Evolutionary conservation across 441 rosid genomes (phyloP).

Genomic region (Jatropha podagrica): DNA sequence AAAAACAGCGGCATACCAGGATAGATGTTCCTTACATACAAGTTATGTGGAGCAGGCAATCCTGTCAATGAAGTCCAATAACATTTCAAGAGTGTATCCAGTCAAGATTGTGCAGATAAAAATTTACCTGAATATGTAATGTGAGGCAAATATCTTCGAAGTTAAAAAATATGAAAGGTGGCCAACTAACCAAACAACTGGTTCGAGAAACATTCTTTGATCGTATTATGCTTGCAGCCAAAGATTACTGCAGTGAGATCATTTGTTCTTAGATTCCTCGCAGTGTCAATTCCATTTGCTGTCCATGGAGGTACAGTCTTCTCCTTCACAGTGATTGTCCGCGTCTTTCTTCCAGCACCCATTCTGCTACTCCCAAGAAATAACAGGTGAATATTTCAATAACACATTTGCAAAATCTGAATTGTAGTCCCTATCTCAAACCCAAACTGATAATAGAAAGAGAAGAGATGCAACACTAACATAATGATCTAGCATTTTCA

Average conservation of each 20-base stretch:
- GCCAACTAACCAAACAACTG: constrained; percentile 62
- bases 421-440: background rate
- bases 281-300: constrained; percentile 12
- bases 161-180: constrained; percentile 1
- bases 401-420: background rate
- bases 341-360: constrained; percentile 42
- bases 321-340: constrained; percentile 12
- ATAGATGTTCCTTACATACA: constrained; percentile 58
- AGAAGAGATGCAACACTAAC: no score
- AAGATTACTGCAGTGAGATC: constrained; percentile 72
- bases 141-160: background rate
- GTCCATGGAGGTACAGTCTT: constrained; percentile 15
- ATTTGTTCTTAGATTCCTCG: constrained; percentile 46
- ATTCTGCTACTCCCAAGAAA: constrained; percentile 31
- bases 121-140: background rate
- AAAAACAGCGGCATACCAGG: constrained; percentile 67
- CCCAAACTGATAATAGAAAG: background rate
- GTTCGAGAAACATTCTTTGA: constrained; percentile 57
- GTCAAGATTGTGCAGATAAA: background rate
- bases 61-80: constrained; percentile 40
- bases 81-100: background rate
- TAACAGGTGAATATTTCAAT: background rate
- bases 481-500: no score
- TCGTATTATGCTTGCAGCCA: constrained; percentile 57
- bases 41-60: constrained; percentile 51